Evolutionary conservation across 495 filamentous ascomycete genomes (phyloP).

Genomic region (Aspergillus coremiiformis): DNA sequence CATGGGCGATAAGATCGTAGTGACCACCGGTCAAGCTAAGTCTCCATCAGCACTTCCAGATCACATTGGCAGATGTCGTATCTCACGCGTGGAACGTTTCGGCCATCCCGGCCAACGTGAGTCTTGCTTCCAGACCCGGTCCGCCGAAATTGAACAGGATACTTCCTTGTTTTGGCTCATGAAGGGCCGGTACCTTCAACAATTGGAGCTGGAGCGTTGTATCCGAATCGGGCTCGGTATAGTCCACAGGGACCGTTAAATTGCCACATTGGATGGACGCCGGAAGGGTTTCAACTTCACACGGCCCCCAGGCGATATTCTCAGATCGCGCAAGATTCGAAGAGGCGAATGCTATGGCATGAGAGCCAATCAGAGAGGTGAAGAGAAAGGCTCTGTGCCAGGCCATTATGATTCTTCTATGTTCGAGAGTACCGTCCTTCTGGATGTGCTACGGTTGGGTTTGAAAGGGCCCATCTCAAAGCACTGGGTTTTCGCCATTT

Average conservation of each 20-base stretch:
- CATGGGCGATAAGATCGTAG: neutral
- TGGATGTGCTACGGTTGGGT: neutral
- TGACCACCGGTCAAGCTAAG: neutral
- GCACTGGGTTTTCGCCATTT: too few relatives aligned
- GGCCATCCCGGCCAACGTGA: conserved; percentile 11
- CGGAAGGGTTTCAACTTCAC: neutral
- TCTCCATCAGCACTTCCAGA: neutral
- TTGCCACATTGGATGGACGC: conserved; percentile 23
- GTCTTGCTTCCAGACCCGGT: conserved; percentile 24
- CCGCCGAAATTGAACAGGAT: conserved; percentile 43
- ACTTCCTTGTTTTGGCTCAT: conserved; percentile 28
- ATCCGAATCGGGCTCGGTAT: conserved; percentile 24
- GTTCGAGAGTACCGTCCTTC: too few relatives aligned
- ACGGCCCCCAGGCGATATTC: neutral
- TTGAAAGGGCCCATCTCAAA: too few relatives aligned
- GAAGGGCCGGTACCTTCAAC: conserved; percentile 22
- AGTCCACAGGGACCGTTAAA: conserved; percentile 37
- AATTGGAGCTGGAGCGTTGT: conserved; percentile 29
- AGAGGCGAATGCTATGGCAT: neutral
- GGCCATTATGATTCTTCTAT: neutral
- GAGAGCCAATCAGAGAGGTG: neutral
- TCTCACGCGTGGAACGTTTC: conserved; percentile 15
- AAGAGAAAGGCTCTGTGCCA: neutral
- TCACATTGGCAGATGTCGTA: neutral
- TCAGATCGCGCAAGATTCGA: neutral